Conservation (phyloP, 179 eudicot genomes). For the Silene coronaria region DNA sequence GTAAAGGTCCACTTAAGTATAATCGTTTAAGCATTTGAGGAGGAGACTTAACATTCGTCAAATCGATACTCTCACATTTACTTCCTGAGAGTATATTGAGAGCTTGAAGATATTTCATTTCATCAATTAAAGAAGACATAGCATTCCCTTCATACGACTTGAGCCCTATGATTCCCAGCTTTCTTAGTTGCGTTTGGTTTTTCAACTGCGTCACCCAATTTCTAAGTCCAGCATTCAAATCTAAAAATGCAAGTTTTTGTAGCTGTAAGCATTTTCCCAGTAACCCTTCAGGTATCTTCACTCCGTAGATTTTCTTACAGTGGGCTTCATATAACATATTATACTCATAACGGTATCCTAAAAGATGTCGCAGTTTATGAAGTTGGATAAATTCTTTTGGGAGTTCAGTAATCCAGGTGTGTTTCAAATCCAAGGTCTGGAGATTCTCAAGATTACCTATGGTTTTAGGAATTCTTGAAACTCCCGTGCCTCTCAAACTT, state of each 20-base stretch:
- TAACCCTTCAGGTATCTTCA: conserved; percentile 8
- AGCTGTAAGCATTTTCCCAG: background rate
- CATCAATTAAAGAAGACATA: conserved; percentile 11
- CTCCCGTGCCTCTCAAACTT: conserved; percentile 22
- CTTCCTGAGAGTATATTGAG: conserved; percentile 1
- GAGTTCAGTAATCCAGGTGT: conserved; percentile 9
- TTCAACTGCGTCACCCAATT: conserved; percentile 7
- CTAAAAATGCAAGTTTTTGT: conserved; percentile 20
- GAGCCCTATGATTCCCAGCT: conserved; percentile 15
- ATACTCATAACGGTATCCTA: background rate
- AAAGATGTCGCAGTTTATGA: conserved; percentile 22
- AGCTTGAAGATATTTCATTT: conserved; percentile 18
- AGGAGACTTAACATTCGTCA: background rate
- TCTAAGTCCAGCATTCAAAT: background rate
- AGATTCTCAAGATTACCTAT: conserved; percentile 28
- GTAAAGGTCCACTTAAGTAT: conserved; percentile 17
- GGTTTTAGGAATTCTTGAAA: too few relatives aligned
- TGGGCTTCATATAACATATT: background rate
- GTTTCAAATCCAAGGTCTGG: conserved; percentile 27
- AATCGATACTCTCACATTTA: conserved; percentile 6
- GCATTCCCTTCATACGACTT: background rate
- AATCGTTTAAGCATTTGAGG: conserved; percentile 18
- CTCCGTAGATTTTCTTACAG: background rate
- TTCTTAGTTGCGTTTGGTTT: conserved; percentile 16
- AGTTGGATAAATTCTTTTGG: conserved; percentile 18